These are phyloP conservation scores for Dictyostelium brefeldianum DNA, from an alignment of 78 protist species.

Conservation along the genomic window DNA sequence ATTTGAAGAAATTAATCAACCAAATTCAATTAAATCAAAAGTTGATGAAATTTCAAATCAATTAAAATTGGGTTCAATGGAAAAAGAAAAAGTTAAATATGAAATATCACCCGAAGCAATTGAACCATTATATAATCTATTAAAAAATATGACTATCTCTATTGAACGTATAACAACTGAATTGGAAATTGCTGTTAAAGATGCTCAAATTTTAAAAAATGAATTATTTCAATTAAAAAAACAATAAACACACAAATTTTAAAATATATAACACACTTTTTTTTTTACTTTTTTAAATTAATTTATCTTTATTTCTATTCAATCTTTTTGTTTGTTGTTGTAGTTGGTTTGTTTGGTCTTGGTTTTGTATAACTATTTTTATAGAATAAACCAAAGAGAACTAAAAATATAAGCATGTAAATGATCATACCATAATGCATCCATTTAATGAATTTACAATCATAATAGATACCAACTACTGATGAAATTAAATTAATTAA, in stretches of 20 bases:
- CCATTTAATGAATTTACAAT: conserved; percentile 64
- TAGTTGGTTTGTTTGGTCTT: background rate
- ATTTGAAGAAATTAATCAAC: conserved; percentile 42
- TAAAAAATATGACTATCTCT: conserved; percentile 51
- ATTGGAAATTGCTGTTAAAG: conserved; percentile 57
- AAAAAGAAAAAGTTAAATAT: conserved; percentile 32
- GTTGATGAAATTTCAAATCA: conserved; percentile 58
- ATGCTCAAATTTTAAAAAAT: conserved; percentile 50
- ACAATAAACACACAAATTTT: background rate
- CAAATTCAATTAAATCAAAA: conserved; percentile 35
- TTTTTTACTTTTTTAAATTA: background rate
- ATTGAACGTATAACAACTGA: conserved; percentile 53
- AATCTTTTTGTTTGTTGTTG: background rate
- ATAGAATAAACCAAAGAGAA: conserved; percentile 81
- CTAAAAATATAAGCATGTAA: conserved; percentile 74
- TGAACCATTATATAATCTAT: conserved; percentile 38
- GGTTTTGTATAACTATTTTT: conserved; percentile 16
- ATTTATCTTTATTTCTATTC: background rate
- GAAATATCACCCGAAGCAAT: conserved; percentile 31
- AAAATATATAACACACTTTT: background rate
- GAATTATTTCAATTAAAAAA: conserved; percentile 39
- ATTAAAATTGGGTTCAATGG: conserved; percentile 20
- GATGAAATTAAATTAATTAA: conserved; percentile 25
- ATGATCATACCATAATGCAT: conserved; percentile 62
- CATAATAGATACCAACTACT: background rate